Conservation (phyloP, 345 rosid genomes). For the Sapria himalayana region DNA sequence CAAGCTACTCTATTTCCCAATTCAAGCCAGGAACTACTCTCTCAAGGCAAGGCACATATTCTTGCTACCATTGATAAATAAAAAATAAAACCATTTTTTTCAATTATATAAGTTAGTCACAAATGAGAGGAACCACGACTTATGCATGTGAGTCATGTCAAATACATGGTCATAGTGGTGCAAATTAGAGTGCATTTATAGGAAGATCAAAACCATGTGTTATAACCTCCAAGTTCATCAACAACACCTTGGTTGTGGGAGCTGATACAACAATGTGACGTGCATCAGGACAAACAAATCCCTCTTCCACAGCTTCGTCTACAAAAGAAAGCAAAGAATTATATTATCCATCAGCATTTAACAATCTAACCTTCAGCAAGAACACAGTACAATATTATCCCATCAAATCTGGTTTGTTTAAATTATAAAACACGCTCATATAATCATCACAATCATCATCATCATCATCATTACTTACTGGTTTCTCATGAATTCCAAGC, state of each 20-base stretch:
- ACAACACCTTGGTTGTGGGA: slow-evolving; percentile 71
- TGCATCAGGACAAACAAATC: slow-evolving; percentile 66
- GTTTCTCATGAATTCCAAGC: slow-evolving; percentile 71
- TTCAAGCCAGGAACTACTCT: slow-evolving; percentile 57
- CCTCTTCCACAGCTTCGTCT: slow-evolving; percentile 97
- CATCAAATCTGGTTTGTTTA: not conserved
- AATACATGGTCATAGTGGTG: too few relatives aligned
- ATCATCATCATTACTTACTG: too few relatives aligned
- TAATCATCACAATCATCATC: too few relatives aligned
- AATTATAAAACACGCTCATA: too few relatives aligned
- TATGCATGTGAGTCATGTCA: not conserved
- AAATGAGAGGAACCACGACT: not conserved
- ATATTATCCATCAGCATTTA: slow-evolving; percentile 97
- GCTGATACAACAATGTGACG: slow-evolving; percentile 80
- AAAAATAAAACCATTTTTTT: not conserved
- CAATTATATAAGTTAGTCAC: not conserved
- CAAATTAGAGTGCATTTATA: too few relatives aligned
- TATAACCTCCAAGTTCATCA: slow-evolving; percentile 82
- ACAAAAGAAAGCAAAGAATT: slow-evolving; percentile 85
- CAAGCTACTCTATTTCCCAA: slow-evolving; percentile 78
- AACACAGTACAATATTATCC: slow-evolving; percentile 1
- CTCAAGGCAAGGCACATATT: slow-evolving; percentile 77
- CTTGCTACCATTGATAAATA: slow-evolving; percentile 20
- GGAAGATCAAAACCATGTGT: not conserved
- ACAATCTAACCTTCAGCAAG: slow-evolving; percentile 65